Evolutionary conservation across 2,329 filamentous ascomycete genomes (phyloP), one percentile per base, ranked within the genome.

Genomic region (Colletotrichum sp.): DNA sequence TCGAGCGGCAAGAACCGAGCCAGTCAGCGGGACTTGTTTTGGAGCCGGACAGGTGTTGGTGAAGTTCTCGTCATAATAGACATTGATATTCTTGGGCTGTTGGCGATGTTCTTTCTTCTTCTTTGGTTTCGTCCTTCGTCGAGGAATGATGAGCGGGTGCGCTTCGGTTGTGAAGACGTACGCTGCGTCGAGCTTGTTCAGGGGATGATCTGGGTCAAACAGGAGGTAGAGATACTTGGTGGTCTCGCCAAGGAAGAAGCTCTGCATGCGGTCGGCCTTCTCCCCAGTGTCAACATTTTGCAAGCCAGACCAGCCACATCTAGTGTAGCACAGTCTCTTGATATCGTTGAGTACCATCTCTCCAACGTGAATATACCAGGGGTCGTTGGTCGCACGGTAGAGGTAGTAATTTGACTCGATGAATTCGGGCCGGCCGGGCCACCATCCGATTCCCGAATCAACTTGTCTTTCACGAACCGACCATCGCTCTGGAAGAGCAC

Each of bases 161-260:
- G 96, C 97, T 85, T 99, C 97, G 0, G 97, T 99, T 0, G 95
- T 97, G 83, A 99, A 98, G 16, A 99, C 96, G 83, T 94, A 97
- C 0, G 96, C 92, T 0, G 93, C 92, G 83, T 98, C 97, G 52
- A 97, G 86, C 24, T 92, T 93, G 84, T 98, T 98, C 56, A 99
- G 86, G 1, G 96, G 95, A 84, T 98, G 97, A 16, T 92, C 90
- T 6, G 93, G 90, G 78, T 98, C 95, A 83, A 97, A 98, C 4
- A 98, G 90, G 70, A 99, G 87, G 83, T 97, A 98, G 77, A 99
- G 88, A 83, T 99, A 99, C 84, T 98, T 98, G 59, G 95, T 93
- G 2, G 97, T 99, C 85, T 99, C 97, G 16, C 97, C 96, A 1
- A 99, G 89, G 81, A 98, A 98, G 88, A 98, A 99, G 82, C 96